phyloP scores from a whole-genome alignment of 345 rosid species.

The Durio zibethinus region DNA sequence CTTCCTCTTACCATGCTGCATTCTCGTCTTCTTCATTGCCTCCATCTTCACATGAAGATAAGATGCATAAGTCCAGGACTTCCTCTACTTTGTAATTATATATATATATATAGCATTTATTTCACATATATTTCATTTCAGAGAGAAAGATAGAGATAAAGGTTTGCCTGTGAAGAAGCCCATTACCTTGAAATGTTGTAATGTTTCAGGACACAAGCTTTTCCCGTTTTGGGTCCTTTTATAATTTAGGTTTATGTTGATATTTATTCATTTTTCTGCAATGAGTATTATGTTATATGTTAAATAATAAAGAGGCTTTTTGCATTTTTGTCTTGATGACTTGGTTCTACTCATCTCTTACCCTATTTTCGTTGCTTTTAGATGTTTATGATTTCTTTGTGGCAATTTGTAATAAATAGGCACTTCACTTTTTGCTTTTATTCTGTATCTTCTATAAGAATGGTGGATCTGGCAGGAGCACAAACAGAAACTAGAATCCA shows the following conservation, averaged over 20 bases:
- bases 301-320: neutral
- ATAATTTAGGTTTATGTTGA: neutral
- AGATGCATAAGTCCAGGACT: conserved; percentile 53
- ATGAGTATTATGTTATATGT: neutral
- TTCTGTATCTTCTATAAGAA: conserved; percentile 6
- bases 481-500: neutral
- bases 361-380: neutral
- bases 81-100: conserved; percentile 45
- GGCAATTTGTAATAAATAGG: neutral
- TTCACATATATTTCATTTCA: neutral
- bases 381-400: neutral
- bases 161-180: neutral
- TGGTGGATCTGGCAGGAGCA: conserved; percentile 18
- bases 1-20: conserved; percentile 77
- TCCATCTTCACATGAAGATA: conserved; percentile 40
- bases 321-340: neutral
- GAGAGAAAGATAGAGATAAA: neutral
- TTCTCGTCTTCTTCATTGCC: conserved; percentile 47
- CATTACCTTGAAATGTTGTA: neutral
- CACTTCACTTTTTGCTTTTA: neutral
- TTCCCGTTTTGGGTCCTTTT: neutral
- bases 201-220: neutral
- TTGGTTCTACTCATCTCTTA: neutral
- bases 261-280: neutral
- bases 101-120: neutral